Base-by-base conservation (phyloP, 176 grass and related monocot species). In the Oryza coarctata region DNA sequence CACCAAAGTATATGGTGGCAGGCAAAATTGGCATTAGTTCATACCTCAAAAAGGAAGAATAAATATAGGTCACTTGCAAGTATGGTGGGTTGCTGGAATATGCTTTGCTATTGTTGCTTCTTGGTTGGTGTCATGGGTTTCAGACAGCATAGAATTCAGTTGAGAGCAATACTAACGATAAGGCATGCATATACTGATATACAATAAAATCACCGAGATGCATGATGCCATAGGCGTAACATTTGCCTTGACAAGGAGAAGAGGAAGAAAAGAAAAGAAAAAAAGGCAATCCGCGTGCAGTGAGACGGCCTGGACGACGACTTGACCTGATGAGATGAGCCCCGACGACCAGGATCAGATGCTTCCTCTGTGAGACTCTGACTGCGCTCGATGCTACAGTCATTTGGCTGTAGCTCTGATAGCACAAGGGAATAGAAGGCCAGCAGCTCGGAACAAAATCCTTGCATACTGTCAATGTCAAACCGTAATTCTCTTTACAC, bases 231-330 rank as follows among this genome's bases (percentile, higher is more conserved):
- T n/a, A n/a, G 2, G 17, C 49, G 6, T 52, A 52, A 20, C 50
- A 55, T 22, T 55, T 55, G 20, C 39, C 50, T 61, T 5, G 67
- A 41, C 0, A 15, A 22, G 9, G 40, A 43, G 7, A 43, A 55
- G 50, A 15, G 26, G 18, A 34, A 25, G 50, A 55, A 22, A 9
- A 55, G 20, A 22, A 67, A 35, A 6, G 5, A 22, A 67, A 35
- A 6, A 6, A 66, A 65, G 6, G 80, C 40, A 75, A 50, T 52
- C 60, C 60, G 81, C 70, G 81, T 83, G 40, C 40, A 18, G 30
- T 17, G 58, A 44, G 7, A 83, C 58, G 39, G 50, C 6, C 50
- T 7, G 30, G 20, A 22, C 40, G 50, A 50, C 62, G 60, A 14
- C 70, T 74, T 83, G 80, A 49, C 70, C 41, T 82, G 14, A 20